Base-by-base conservation (phyloP, 768 basidiomycete species). In the Epithele typhae region DNA sequence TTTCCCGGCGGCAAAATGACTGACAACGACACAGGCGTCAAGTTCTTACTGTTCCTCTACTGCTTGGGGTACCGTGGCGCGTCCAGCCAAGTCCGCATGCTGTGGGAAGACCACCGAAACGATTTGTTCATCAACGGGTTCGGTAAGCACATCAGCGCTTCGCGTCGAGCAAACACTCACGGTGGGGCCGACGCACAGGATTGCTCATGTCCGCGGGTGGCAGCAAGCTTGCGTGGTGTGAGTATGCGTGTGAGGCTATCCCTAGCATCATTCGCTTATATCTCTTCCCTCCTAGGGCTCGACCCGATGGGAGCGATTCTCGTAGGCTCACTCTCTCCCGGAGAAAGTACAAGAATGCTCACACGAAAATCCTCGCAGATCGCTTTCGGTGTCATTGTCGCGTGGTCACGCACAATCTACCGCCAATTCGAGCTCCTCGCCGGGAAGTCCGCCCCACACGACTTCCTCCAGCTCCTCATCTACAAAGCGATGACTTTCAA, bases 41-140 rank as follows among this genome's bases (percentile, higher is more conserved):
- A 99, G 66, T 74, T 92, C 37, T 36, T 83, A 0, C 77, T 99
- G 35, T 98, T 98, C 69, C 30, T 92, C 4, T 96, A 92, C 67
- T 93, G 93, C 64, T 79, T 71, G 58, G 75, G 88, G 3, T 74
- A 95, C 37, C 81, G 90, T 23, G 76, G 75, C 25, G 80, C 78
- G 53, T 92, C 88, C 5, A 93, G 89, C 57, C 96, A 99, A 66
- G 95, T 99, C 2, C 79, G 80, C 37, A 81, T 96, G n/a, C 76
- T 96, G 23, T 97, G 92, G 92, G 90, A 96, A 64, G 95, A 98
- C 61, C 94, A 97, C 54, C 75, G 94, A 55, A 97, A 93, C 58
- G 95, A 95, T 59, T 62, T 92, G n/a, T 88, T 81, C 61, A 82
- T 92, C 61, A 92, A 92, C 58, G 70, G 76, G 21, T 86, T 88